Conservation (phyloP, 441 rosid species). For the Brassica balearica region DNA sequence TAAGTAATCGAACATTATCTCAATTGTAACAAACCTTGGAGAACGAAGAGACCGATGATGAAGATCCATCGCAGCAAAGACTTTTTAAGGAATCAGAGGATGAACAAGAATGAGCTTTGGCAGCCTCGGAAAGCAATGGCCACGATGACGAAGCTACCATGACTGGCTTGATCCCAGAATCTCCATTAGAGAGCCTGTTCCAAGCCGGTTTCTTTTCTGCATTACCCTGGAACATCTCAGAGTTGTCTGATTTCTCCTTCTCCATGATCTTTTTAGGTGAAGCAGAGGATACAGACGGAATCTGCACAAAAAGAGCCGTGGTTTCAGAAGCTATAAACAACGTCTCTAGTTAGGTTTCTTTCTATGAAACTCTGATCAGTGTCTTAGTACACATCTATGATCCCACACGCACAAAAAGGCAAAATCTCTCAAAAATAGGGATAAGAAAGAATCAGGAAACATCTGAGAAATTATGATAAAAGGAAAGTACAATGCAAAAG, state of each 20-base stretch:
- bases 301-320: neutral
- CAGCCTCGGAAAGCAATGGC: slow-evolving; percentile 74
- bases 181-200: slow-evolving; percentile 67
- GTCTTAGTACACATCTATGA: neutral
- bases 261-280: neutral
- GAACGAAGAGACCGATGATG: slow-evolving; percentile 37
- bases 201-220: slow-evolving; percentile 66
- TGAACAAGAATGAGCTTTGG: slow-evolving; percentile 51
- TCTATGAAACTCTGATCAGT: neutral
- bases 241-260: slow-evolving; percentile 16
- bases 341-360: neutral
- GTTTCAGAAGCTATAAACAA: neutral
- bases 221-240: slow-evolving; percentile 43
- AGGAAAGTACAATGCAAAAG: neutral
- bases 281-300: neutral
- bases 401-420: neutral
- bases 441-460: neutral
- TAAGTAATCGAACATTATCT: neutral
- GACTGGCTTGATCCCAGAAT: slow-evolving; percentile 44
- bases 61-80: slow-evolving; percentile 51
- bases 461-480: neutral
- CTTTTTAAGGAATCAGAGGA: slow-evolving; percentile 59
- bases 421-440: neutral
- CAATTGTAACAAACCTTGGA: slow-evolving; percentile 42
- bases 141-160: slow-evolving; percentile 67